Conservation (phyloP, 2,329 filamentous ascomycete species). For the Mycosphaerelloides madeirae region DNA sequence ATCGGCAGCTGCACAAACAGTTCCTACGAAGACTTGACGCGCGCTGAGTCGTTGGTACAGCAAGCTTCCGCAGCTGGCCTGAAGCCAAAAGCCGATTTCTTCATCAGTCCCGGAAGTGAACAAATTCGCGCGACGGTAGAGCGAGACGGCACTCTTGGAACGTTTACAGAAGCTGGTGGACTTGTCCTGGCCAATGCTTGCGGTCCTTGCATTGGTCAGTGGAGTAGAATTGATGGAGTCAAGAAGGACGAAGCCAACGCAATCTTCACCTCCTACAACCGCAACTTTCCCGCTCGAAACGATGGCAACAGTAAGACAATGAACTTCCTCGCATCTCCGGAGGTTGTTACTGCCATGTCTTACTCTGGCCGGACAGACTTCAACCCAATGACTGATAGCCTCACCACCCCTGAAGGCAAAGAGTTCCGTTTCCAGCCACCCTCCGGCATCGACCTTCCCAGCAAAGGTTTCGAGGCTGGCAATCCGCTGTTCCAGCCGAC, state of each 20-base stretch:
- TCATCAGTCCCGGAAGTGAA: slow-evolving; percentile 93
- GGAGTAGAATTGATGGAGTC: slow-evolving; percentile 84
- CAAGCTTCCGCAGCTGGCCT: slow-evolving; percentile 86
- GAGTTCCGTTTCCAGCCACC: slow-evolving; percentile 79
- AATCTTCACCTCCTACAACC: slow-evolving; percentile 96
- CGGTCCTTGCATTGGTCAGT: slow-evolving; percentile 63
- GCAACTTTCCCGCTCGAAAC: slow-evolving; percentile 95
- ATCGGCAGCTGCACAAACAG: slow-evolving; percentile 99
- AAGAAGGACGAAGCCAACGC: slow-evolving; percentile 83
- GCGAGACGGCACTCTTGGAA: slow-evolving; percentile 78
- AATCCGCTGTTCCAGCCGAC: slow-evolving; percentile 69
- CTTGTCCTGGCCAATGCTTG: slow-evolving; percentile 92
- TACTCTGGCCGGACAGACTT: slow-evolving; percentile 91
- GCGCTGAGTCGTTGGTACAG: slow-evolving; percentile 86
- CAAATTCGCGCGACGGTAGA: slow-evolving; percentile 93
- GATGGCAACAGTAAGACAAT: slow-evolving; percentile 95
- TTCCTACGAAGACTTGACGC: slow-evolving; percentile 98
- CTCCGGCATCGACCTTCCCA: slow-evolving; percentile 55
- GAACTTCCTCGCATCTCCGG: slow-evolving; percentile 97
- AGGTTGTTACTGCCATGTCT: slow-evolving; percentile 92
- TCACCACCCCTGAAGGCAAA: slow-evolving; percentile 73
- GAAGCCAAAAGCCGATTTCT: slow-evolving; percentile 85
- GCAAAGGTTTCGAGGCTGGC: slow-evolving; percentile 75
- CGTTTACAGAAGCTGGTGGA: slow-evolving; percentile 81
- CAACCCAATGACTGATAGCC: slow-evolving; percentile 85